A percentile compares a stretch with the other conserved stretches of the same genome.
These are phyloP conservation scores for Teratosphaeria viscida DNA, from an alignment of 2,329 filamentous ascomycete genomes.

Conservation along the genomic window DNA sequence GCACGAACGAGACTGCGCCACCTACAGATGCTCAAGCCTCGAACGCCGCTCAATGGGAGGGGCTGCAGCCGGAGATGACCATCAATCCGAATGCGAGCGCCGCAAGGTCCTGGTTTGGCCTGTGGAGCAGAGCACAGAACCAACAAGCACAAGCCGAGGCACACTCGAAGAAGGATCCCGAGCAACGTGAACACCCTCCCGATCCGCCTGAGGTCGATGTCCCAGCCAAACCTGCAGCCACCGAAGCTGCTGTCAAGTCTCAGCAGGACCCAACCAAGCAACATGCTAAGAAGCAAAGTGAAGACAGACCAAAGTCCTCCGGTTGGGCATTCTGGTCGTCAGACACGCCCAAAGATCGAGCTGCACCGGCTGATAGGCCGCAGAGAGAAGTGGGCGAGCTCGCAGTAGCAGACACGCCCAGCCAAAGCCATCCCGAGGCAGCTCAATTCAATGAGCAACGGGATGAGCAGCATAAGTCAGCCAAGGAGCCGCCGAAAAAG, in stretches of 20 bases:
- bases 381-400: slow-evolving; percentile 44
- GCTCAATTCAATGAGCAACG: slow-evolving; percentile 40
- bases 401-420: slow-evolving; percentile 41
- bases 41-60: slow-evolving; percentile 5
- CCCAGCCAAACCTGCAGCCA: not conserved
- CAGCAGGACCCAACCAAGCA: slow-evolving; percentile 3
- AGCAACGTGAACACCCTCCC: not conserved
- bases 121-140: slow-evolving; percentile 40
- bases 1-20: not conserved
- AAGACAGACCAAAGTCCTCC: slow-evolving; percentile 36
- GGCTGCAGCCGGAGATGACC: slow-evolving; percentile 15
- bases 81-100: slow-evolving; percentile 6
- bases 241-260: slow-evolving; percentile 6
- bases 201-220: slow-evolving; percentile 4
- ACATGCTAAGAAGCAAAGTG: slow-evolving; percentile 2
- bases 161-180: slow-evolving; percentile 8
- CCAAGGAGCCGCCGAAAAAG: slow-evolving; percentile 6
- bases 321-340: slow-evolving; percentile 77
- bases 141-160: slow-evolving; percentile 19
- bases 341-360: slow-evolving; percentile 42
- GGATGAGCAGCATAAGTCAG: slow-evolving; percentile 5
- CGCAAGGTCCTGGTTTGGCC: slow-evolving; percentile 37
- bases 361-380: slow-evolving; percentile 47
- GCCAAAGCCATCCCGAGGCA: slow-evolving; percentile 39
- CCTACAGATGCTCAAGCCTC: not conserved